Evolutionary conservation across 768 basidiomycete genomes (phyloP).

Genomic region (Pisolithus orientalis): DNA sequence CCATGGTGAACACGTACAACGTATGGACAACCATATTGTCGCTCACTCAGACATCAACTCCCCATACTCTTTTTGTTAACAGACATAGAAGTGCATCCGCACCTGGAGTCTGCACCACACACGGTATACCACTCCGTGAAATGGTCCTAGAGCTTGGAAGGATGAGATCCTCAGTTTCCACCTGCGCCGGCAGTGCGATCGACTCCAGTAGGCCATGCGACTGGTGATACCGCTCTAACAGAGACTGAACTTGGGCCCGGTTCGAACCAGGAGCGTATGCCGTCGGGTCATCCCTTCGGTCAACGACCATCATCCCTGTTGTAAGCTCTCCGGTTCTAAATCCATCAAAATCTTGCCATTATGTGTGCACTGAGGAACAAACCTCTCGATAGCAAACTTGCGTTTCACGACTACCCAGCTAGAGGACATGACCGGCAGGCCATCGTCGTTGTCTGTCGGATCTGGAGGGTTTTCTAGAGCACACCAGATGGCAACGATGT

Average conservation of each 20-base stretch:
- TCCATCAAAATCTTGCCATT: neutral
- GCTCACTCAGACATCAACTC: constrained; percentile 1
- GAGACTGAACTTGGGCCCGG: constrained; percentile 55
- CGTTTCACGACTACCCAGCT: constrained; percentile 56
- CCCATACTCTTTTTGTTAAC: constrained; percentile 56
- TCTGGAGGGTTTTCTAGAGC: constrained; percentile 65
- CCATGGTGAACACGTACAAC: too few species aligned
- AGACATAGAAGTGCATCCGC: constrained; percentile 40
- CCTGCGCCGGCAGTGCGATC: constrained; percentile 46
- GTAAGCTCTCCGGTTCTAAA: constrained; percentile 69
- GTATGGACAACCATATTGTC: neutral
- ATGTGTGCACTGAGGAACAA: constrained; percentile 2
- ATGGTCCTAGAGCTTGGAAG: constrained; percentile 5
- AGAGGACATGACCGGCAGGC: constrained; percentile 23
- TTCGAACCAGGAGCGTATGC: constrained; percentile 62
- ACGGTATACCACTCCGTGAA: constrained; percentile 34
- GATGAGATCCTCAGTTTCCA: constrained; percentile 38
- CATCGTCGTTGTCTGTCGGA: constrained; percentile 17
- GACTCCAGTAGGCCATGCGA: constrained; percentile 40
- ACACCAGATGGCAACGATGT: constrained; percentile 86
- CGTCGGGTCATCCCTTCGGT: constrained; percentile 61
- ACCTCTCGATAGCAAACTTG: constrained; percentile 70
- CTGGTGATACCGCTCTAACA: constrained; percentile 35
- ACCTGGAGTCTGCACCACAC: constrained; percentile 62
- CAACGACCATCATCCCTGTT: constrained; percentile 83